Evolutionary conservation across 345 rosid species (phyloP).

Genomic region (Turnera subulata): DNA sequence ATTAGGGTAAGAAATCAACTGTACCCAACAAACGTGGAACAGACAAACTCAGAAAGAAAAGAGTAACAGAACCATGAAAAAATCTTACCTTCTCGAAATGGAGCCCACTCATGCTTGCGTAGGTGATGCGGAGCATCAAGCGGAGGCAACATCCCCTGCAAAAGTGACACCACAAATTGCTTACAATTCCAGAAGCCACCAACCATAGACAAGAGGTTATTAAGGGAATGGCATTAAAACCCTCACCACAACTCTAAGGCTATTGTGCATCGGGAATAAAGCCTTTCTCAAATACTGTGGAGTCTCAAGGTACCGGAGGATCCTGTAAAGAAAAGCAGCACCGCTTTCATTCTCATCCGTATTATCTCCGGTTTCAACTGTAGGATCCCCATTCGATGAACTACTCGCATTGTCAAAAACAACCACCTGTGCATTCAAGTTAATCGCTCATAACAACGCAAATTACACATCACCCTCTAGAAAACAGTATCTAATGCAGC

Average conservation of each 20-base stretch:
- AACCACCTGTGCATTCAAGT: conserved; percentile 51
- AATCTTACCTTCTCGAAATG: conserved; percentile 74
- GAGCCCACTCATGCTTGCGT: conserved; percentile 94
- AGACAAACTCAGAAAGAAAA: not conserved
- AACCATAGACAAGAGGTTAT: conserved; percentile 1
- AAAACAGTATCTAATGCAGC: too few relatives aligned
- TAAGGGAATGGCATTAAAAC: not conserved
- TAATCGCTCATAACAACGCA: too few relatives aligned
- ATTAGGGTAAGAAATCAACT: conserved; percentile 15
- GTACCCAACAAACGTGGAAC: conserved; percentile 5
- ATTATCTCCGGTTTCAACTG: conserved; percentile 12
- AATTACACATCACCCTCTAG: too few relatives aligned
- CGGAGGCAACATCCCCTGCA: conserved; percentile 89
- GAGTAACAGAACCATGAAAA: not conserved
- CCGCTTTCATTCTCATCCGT: conserved; percentile 66
- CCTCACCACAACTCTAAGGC: conserved; percentile 81
- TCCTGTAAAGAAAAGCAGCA: conserved; percentile 68
- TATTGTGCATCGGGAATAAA: conserved; percentile 72
- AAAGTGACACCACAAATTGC: not conserved
- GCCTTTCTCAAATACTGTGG: conserved; percentile 87
- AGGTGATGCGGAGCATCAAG: conserved; percentile 98
- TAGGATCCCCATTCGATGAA: conserved; percentile 28
- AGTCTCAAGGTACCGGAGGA: conserved; percentile 81
- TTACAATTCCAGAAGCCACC: not conserved
- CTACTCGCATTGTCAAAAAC: conserved; percentile 65